phyloP scores from a whole-genome alignment of 225 moss, liverwort and hornwort genomes.

The Physcomitrellopsis africana region DNA sequence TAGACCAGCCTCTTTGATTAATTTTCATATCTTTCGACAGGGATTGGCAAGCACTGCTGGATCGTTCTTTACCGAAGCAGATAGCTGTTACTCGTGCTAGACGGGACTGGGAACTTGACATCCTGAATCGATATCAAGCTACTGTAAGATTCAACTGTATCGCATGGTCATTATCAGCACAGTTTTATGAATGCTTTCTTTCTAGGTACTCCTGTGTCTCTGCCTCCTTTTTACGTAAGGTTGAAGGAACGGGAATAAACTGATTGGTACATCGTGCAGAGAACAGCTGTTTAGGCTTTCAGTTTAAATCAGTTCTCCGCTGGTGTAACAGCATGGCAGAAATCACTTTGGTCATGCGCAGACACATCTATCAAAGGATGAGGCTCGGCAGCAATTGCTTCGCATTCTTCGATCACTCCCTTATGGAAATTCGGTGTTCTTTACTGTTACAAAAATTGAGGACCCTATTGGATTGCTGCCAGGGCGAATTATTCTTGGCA shows the following conservation, averaged over 20 bases:
- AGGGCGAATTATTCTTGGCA: conserved; percentile 88
- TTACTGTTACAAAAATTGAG: conserved; percentile 91
- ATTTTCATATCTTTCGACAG: conserved; percentile 42
- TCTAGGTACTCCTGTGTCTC: conserved; percentile 2
- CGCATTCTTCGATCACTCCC: conserved; percentile 86
- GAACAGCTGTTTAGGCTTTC: conserved; percentile 4
- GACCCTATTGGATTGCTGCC: conserved; percentile 96
- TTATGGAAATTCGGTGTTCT: conserved; percentile 95
- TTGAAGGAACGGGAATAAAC: background rate
- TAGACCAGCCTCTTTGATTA: conserved; percentile 6
- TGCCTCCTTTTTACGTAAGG: background rate
- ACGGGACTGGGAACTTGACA: conserved; percentile 91
- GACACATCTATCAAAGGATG: conserved; percentile 89
- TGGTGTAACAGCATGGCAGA: conserved; percentile 7
- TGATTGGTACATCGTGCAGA: background rate
- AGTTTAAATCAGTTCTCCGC: background rate
- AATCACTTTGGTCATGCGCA: conserved; percentile 34
- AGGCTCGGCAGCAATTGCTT: conserved; percentile 89
- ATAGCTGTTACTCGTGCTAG: conserved; percentile 82
- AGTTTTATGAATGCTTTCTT: background rate
- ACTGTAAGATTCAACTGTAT: conserved; percentile 46
- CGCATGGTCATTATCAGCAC: conserved; percentile 1
- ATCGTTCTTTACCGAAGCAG: conserved; percentile 86
- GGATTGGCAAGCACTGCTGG: conserved; percentile 86
- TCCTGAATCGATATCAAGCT: conserved; percentile 75